Percentiles rank a stretch among this genome's conserved stretches.
Evolutionary conservation across 2,329 filamentous ascomycete genomes (phyloP).

Genomic region (Pseudogymnoascus destructans): DNA sequence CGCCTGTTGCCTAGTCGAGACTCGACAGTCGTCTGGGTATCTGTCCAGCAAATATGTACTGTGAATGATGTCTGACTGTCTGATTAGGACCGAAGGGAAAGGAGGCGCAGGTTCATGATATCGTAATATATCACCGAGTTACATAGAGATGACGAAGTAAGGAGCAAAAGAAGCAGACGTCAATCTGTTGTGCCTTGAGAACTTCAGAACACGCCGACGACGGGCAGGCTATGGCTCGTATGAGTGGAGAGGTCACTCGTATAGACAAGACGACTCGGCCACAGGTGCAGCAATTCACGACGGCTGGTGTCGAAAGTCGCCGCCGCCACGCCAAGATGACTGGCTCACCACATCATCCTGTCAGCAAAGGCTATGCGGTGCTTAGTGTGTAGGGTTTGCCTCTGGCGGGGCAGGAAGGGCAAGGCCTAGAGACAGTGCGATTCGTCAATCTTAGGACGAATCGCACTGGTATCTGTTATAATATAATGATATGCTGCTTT

Average conservation of each 20-base stretch:
- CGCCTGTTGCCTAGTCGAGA: neutral
- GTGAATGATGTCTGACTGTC: neutral
- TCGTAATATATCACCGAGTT: neutral
- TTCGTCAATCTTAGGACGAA: slow-evolving; percentile 1
- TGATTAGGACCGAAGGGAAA: neutral
- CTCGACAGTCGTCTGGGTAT: neutral
- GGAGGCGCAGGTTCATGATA: neutral
- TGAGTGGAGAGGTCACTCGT: neutral
- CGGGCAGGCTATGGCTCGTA: neutral
- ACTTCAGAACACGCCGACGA: neutral
- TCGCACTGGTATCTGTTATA: too few species aligned
- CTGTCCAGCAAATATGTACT: slow-evolving; percentile 1
- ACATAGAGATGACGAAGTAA: neutral
- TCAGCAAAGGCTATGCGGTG: neutral
- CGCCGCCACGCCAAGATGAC: neutral
- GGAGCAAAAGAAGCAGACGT: neutral
- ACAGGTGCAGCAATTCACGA: neutral
- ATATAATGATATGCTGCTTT: too few species aligned
- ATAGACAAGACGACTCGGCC: neutral
- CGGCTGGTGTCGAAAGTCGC: neutral
- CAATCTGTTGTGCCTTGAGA: neutral
- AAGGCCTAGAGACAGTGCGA: neutral
- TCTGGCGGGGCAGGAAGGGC: neutral
- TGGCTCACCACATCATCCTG: neutral
- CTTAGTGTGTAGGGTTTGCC: neutral